Conservation (phyloP, 257 asterid genomes). For the Perilla frutescens region DNA sequence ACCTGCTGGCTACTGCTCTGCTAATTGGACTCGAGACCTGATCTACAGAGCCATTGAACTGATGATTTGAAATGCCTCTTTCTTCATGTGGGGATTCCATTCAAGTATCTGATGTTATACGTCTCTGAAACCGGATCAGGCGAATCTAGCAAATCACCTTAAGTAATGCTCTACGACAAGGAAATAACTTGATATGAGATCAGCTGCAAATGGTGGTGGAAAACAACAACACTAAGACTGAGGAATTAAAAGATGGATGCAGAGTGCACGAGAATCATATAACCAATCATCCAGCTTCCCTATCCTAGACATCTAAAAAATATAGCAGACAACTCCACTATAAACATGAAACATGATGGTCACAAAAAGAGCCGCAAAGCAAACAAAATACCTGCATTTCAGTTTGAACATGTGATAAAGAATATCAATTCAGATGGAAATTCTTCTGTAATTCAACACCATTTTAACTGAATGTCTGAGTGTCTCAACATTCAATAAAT, state of each 20-base stretch:
- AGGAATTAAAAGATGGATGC: neutral
- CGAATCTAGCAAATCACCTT: slow-evolving; percentile 38
- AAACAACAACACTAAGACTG: neutral
- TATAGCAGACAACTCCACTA: neutral
- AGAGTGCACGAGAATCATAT: neutral
- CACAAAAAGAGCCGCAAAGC: slow-evolving; percentile 3
- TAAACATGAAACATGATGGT: slow-evolving; percentile 4
- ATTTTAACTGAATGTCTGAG: neutral
- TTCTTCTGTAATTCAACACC: slow-evolving; percentile 8
- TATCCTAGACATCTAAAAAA: neutral
- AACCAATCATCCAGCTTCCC: neutral
- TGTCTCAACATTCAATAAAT: neutral
- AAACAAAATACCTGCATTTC: slow-evolving; percentile 14
- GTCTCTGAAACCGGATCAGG: slow-evolving; percentile 41
- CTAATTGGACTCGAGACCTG: slow-evolving; percentile 53
- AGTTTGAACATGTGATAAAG: slow-evolving; percentile 7
- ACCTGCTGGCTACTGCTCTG: slow-evolving; percentile 62
- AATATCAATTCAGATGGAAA: slow-evolving; percentile 9
- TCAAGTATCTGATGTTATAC: slow-evolving; percentile 37
- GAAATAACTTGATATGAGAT: slow-evolving; percentile 4
- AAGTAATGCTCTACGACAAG: slow-evolving; percentile 37
- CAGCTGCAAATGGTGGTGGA: slow-evolving; percentile 20
- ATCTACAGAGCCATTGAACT: slow-evolving; percentile 44
- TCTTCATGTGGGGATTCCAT: slow-evolving; percentile 44
- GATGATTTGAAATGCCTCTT: slow-evolving; percentile 44